A percentile compares a stretch with the other conserved stretches of the same genome.
Evolutionary conservation across 2,329 filamentous ascomycete species (phyloP).

Genomic region (Sporothrix dimorphospora): DNA sequence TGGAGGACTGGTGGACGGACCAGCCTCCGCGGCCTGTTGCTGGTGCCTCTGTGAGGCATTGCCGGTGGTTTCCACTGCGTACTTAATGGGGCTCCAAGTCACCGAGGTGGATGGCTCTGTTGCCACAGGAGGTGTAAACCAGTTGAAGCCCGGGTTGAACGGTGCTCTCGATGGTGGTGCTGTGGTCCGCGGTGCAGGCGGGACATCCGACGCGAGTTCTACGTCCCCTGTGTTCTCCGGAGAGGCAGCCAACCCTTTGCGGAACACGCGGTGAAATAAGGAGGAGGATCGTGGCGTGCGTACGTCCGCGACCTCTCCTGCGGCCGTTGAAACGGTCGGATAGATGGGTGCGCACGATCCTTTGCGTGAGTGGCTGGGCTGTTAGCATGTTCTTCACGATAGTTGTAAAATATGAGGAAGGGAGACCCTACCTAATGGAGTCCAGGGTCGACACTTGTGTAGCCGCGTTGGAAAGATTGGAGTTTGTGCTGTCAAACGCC

Average conservation of each 20-base stretch:
- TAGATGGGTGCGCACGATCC: constrained; percentile 21
- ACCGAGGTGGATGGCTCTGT: not conserved
- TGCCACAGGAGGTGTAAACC: constrained; percentile 18
- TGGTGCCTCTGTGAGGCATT: not conserved
- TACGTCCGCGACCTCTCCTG: not conserved
- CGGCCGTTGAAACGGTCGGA: not conserved
- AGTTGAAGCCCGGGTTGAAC: constrained; percentile 31
- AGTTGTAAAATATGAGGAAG: not conserved
- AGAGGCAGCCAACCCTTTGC: not conserved
- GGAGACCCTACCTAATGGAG: not conserved
- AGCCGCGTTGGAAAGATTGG: not conserved
- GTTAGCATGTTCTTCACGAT: not conserved
- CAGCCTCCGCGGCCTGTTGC: not conserved
- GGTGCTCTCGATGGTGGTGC: not conserved
- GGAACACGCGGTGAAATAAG: not conserved
- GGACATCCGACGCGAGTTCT: not conserved
- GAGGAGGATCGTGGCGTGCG: not conserved
- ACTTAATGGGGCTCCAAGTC: not conserved
- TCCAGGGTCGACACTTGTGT: constrained; percentile 11
- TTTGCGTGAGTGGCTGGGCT: constrained; percentile 24
- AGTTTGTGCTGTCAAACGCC: constrained; percentile 14
- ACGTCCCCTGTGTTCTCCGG: not conserved
- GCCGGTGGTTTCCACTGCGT: not conserved
- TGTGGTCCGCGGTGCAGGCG: not conserved
- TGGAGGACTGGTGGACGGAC: not conserved